Base-by-base conservation (phyloP, 352 stramenopile species). In the Phytophthora uliginosa region DNA sequence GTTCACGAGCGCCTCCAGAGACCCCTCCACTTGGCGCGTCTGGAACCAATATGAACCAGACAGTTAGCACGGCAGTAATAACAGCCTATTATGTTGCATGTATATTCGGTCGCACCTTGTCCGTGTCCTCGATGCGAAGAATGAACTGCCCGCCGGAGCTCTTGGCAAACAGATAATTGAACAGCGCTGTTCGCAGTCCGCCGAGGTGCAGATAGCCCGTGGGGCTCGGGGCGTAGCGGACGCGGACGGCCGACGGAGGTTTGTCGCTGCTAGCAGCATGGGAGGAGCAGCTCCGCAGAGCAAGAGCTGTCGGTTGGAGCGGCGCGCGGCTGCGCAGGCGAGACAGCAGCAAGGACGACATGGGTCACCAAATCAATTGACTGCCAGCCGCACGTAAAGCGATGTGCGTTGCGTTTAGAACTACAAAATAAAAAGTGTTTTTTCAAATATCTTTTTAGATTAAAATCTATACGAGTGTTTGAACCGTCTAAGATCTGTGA, bases 111-210 rank as follows among this genome's bases (percentile, higher is more conserved):
- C 26, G n/a, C 42, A 94, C 89, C 77, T 95, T 94, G 74, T 98
- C 94, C 4, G 94, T 98, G 71, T 98, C 94, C 73, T 98, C 94
- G 57, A 98, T 98, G 12, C 94, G 90, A 60, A 98, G 69, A 40
- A 98, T 84, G 68, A 98, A 98, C 42, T 93, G 71, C 8, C 94
- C 94, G 22, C 86, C 85, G 17, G 81, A 70, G 65, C 82, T 93
- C 63, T 94, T 94, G 24, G 94, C 94, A 50, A 98, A 97, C 42
- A 98, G 74, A 76, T 96, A 98, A 69, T 98, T 98, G 77, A 98
- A 98, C 31, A 98, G 79, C 58, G 94, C 94, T 40, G 94, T 98
- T 66, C 94, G 90, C 57, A 98, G 78, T 0, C 94, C 94, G 26
- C 94, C 94, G 26, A 98, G 74, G 71, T 98, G 94, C 69, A 98